These are phyloP conservation scores for Pichia californica DNA, from an alignment of 805 yeast species.

Conservation along the genomic window DNA sequence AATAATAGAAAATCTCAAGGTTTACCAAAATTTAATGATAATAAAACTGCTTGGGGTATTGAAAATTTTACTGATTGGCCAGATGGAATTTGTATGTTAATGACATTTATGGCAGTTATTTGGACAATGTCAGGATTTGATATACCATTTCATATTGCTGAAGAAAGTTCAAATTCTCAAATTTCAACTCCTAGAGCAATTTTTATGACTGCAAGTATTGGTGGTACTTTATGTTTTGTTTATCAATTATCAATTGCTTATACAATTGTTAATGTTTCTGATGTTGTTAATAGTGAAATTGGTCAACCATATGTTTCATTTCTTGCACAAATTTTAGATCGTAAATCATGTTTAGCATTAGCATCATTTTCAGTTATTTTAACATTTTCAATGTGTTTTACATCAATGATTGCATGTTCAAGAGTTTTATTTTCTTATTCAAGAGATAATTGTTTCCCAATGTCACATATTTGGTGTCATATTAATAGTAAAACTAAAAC, in stretches of 20 bases:
- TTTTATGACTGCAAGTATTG: slow-evolving; percentile 47
- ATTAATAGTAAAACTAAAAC: slow-evolving; percentile 50
- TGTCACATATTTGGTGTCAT: slow-evolving; percentile 40
- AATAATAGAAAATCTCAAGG: slow-evolving; percentile 35
- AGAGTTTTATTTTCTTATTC: slow-evolving; percentile 63
- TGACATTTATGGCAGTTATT: slow-evolving; percentile 53
- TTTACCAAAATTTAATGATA: slow-evolving; percentile 42
- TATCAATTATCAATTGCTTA: slow-evolving; percentile 57
- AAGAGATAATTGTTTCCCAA: slow-evolving; percentile 62
- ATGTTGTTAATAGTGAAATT: slow-evolving; percentile 39
- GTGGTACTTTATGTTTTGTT: slow-evolving; percentile 50
- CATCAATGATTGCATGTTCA: slow-evolving; percentile 59
- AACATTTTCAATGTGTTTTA: slow-evolving; percentile 45
- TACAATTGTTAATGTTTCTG: slow-evolving; percentile 46
- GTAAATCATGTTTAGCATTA: slow-evolving; percentile 36
- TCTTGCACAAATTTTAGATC: slow-evolving; percentile 42
- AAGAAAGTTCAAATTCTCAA: slow-evolving; percentile 60
- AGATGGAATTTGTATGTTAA: slow-evolving; percentile 50
- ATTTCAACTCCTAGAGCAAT: slow-evolving; percentile 64
- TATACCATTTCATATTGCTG: slow-evolving; percentile 67
- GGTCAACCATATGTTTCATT: slow-evolving; percentile 59
- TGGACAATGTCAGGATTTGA: slow-evolving; percentile 76
- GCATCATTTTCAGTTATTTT: slow-evolving; percentile 38
- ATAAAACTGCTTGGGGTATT: slow-evolving; percentile 48
- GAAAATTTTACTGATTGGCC: slow-evolving; percentile 58